Conservation (phyloP, 768 basidiomycete species). For the Mycena galericulata region DNA sequence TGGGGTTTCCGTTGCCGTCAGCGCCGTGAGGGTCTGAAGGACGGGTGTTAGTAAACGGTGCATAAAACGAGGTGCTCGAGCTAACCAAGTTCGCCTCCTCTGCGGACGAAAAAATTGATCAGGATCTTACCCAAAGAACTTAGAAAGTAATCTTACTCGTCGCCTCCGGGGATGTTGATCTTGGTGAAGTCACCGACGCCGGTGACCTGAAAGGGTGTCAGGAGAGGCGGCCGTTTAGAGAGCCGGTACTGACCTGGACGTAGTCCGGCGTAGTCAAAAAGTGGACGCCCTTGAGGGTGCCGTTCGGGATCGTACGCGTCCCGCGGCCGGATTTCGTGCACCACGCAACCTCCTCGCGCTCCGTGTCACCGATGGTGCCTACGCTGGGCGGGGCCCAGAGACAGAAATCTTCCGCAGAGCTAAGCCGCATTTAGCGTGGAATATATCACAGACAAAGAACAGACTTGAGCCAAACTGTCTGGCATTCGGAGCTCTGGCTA, state of each 20-base stretch:
- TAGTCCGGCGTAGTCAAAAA: slow-evolving; percentile 75
- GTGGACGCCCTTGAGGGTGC: slow-evolving; percentile 76
- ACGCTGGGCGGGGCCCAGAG: slow-evolving; percentile 68
- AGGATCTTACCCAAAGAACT: not conserved
- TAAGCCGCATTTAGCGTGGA: slow-evolving; percentile 38
- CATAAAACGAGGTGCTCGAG: slow-evolving; percentile 38
- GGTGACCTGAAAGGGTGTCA: slow-evolving; percentile 44
- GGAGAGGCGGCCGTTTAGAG: slow-evolving; percentile 52
- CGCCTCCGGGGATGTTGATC: slow-evolving; percentile 66
- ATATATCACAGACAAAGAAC: slow-evolving; percentile 43
- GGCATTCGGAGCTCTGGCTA: slow-evolving; percentile 72
- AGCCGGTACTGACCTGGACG: slow-evolving; percentile 58
- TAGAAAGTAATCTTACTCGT: slow-evolving; percentile 48
- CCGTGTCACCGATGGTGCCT: slow-evolving; percentile 74
- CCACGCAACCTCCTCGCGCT: slow-evolving; percentile 77
- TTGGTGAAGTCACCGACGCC: slow-evolving; percentile 79
- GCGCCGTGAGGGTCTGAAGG: slow-evolving; percentile 23
- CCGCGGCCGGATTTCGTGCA: slow-evolving; percentile 82
- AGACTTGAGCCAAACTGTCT: slow-evolving; percentile 76
- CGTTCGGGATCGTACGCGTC: slow-evolving; percentile 77
- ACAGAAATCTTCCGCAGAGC: slow-evolving; percentile 75
- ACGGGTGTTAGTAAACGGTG: slow-evolving; percentile 67
- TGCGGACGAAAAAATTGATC: not conserved
- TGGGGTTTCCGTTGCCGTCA: slow-evolving; percentile 59
- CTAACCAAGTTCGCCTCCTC: slow-evolving; percentile 82